These are phyloP conservation scores for Blastocystis hominis DNA, from an alignment of 352 stramenopile species.

Conservation along the genomic window DNA sequence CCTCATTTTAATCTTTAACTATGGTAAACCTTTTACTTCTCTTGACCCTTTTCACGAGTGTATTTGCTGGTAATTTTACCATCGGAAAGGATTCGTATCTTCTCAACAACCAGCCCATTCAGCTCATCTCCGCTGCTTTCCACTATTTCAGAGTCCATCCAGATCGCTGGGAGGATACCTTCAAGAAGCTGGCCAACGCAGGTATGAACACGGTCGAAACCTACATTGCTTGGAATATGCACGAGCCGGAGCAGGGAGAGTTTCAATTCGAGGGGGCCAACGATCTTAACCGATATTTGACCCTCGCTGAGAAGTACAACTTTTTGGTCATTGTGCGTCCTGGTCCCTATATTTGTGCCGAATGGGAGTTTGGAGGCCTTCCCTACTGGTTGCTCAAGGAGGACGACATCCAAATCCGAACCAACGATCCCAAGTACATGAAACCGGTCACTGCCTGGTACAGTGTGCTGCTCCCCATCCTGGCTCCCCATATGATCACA, in stretches of 20 bases:
- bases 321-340: slow-evolving; percentile 67
- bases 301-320: slow-evolving; percentile 32
- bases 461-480: slow-evolving; percentile 59
- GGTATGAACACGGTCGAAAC: slow-evolving; percentile 67
- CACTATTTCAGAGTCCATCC: slow-evolving; percentile 59
- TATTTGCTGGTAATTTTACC: slow-evolving; percentile 1
- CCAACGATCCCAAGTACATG: slow-evolving; percentile 64
- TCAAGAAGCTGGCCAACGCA: slow-evolving; percentile 56
- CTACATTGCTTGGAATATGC: slow-evolving; percentile 66
- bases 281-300: slow-evolving; percentile 59
- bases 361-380: slow-evolving; percentile 68
- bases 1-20: no score
- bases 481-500: slow-evolving; percentile 62
- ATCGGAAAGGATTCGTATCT: neutral
- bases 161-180: slow-evolving; percentile 54
- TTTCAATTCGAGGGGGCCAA: slow-evolving; percentile 57
- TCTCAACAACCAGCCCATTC: slow-evolving; percentile 18
- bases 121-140: slow-evolving; percentile 51
- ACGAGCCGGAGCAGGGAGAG: slow-evolving; percentile 62
- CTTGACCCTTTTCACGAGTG: no score
- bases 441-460: slow-evolving; percentile 62
- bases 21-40: no score
- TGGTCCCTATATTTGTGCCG: slow-evolving; percentile 67
- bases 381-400: slow-evolving; percentile 65
- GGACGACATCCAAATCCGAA: slow-evolving; percentile 63